Conservation (phyloP, 257 asterid species). For the Fraxinus quadrangulata region DNA sequence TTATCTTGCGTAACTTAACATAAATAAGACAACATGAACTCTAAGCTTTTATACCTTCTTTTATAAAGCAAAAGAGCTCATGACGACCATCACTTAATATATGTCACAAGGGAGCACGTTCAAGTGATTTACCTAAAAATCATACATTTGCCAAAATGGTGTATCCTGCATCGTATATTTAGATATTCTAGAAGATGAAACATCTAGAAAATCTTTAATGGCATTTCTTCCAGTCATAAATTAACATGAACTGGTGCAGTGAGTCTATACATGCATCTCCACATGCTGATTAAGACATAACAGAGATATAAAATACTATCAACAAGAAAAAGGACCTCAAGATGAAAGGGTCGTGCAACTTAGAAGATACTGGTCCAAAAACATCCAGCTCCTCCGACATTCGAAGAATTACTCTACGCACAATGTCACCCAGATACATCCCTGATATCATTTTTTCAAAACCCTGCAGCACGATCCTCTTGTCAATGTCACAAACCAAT, state of each 20-base stretch:
- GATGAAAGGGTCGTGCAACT: constrained; percentile 59
- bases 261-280: neutral
- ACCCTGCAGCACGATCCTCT: constrained; percentile 49
- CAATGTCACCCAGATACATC: constrained; percentile 91
- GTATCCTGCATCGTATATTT: neutral
- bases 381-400: constrained; percentile 70
- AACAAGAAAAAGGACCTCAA: constrained; percentile 51
- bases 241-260: neutral
- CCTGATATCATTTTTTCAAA: constrained; percentile 96
- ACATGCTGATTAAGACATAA: neutral
- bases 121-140: neutral
- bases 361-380: constrained; percentile 63
- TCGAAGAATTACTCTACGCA: constrained; percentile 74
- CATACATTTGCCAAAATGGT: neutral
- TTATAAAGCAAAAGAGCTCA: neutral
- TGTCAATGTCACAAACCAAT: constrained; percentile 22
- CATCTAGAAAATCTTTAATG: neutral
- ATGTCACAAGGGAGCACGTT: neutral
- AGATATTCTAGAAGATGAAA: constrained; percentile 1
- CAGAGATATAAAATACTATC: neutral
- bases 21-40: no score
- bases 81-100: neutral
- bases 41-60: neutral
- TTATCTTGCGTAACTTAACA: no score
- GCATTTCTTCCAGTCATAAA: constrained; percentile 1